Percentiles rank a stretch among this genome's conserved stretches.
Evolutionary conservation across 768 basidiomycete species (phyloP).

Genomic region (Cystofilobasidium capitatum): DNA sequence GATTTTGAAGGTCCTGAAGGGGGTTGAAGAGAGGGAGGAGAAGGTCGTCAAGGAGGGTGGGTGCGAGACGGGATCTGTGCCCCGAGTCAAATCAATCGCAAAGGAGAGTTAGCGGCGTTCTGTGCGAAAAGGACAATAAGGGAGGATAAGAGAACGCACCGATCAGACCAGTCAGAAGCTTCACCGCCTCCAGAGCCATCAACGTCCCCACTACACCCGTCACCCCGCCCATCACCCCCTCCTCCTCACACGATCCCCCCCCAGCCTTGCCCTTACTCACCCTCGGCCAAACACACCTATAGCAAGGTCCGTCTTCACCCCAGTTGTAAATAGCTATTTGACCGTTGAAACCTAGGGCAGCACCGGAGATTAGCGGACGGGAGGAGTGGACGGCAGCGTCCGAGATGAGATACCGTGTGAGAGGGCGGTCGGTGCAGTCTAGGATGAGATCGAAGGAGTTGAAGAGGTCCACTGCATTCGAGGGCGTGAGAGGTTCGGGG

Average conservation of each 20-base stretch:
- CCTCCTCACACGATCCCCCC: slow-evolving; percentile 69
- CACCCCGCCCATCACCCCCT: slow-evolving; percentile 77
- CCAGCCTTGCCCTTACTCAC: slow-evolving; percentile 41
- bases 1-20: slow-evolving; percentile 76
- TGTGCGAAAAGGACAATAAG: slow-evolving; percentile 22
- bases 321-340: slow-evolving; percentile 53
- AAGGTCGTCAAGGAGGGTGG: slow-evolving; percentile 62
- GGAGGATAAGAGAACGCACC: slow-evolving; percentile 29
- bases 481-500: slow-evolving; percentile 45
- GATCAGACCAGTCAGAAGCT: slow-evolving; percentile 58
- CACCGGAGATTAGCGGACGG: slow-evolving; percentile 85
- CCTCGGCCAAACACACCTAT: slow-evolving; percentile 82
- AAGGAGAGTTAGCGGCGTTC: background rate
- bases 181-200: slow-evolving; percentile 82
- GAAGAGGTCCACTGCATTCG: slow-evolving; percentile 52
- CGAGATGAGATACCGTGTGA: slow-evolving; percentile 84
- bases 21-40: slow-evolving; percentile 57
- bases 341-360: slow-evolving; percentile 53
- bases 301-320: slow-evolving; percentile 60
- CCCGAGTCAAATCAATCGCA: no score
- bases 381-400: slow-evolving; percentile 65
- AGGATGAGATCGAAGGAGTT: slow-evolving; percentile 62
- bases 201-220: slow-evolving; percentile 81
- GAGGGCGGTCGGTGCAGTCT: slow-evolving; percentile 90
- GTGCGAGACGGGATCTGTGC: slow-evolving; percentile 44